Evolutionary conservation across 352 stramenopile genomes (phyloP).

Genomic region (Pythium rhizo-oryzae): DNA sequence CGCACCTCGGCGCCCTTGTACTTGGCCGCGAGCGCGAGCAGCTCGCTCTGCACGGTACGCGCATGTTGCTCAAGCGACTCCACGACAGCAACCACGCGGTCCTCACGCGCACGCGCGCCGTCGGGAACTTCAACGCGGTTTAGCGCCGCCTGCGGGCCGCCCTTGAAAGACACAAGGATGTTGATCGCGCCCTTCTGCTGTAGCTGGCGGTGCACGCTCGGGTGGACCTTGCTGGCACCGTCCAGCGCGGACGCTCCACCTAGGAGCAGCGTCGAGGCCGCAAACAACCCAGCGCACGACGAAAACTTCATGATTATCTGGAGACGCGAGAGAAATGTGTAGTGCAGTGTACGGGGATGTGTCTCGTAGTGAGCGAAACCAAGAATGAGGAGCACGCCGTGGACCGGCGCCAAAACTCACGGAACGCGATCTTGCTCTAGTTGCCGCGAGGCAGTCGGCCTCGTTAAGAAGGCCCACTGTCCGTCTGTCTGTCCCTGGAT

Average conservation of each 20-base stretch:
- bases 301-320: slow-evolving; percentile 10
- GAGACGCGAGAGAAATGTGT: too few relatives aligned
- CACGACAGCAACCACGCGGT: slow-evolving; percentile 18
- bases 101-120: slow-evolving; percentile 11
- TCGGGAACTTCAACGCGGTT: slow-evolving; percentile 10
- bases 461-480: not conserved
- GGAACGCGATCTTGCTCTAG: not conserved
- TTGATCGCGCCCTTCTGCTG: slow-evolving; percentile 16
- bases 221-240: slow-evolving; percentile 17
- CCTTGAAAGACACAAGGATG: slow-evolving; percentile 31
- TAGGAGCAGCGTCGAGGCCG: not conserved
- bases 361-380: slow-evolving; percentile 2
- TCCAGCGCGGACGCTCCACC: not conserved
- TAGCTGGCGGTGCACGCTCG: slow-evolving; percentile 26
- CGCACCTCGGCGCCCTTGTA: slow-evolving; percentile 9
- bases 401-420: not conserved
- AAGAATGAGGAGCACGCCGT: not conserved
- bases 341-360: not conserved
- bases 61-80: slow-evolving; percentile 25
- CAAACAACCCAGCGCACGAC: not conserved
- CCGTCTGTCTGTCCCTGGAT: slow-evolving; percentile 19
- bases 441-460: not conserved
- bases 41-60: slow-evolving; percentile 4
- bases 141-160: slow-evolving; percentile 13
- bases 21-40: slow-evolving; percentile 23